These are phyloP conservation scores for Citrus inodora DNA, from an alignment of 345 rosid genomes.

Conservation along the genomic window DNA sequence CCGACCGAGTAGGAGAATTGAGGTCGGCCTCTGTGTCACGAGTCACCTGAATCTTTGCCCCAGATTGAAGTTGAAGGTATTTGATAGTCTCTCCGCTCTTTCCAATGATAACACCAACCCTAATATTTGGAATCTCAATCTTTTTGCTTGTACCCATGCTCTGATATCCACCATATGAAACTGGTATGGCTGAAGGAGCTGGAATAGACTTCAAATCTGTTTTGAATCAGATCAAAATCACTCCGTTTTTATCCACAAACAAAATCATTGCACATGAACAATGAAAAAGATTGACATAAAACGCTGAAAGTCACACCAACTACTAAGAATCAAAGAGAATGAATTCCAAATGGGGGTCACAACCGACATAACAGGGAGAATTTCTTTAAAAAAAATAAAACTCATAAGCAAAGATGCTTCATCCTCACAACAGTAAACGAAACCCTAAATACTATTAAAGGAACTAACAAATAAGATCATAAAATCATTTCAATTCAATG, in stretches of 20 bases:
- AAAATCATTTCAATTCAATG: neutral
- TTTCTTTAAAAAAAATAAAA: neutral
- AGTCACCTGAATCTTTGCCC: constrained; percentile 97
- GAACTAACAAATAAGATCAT: neutral
- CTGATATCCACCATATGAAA: constrained; percentile 67
- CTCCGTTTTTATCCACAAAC: neutral
- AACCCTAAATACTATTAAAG: neutral
- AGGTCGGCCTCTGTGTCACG: constrained; percentile 95
- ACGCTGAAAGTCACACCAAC: neutral
- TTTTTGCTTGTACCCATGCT: constrained; percentile 63
- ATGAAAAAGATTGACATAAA: neutral
- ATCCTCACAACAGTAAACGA: neutral
- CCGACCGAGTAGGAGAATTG: constrained; percentile 56
- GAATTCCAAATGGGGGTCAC: neutral
- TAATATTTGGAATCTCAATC: constrained; percentile 85
- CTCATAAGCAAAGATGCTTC: neutral
- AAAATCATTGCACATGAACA: neutral
- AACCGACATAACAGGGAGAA: neutral
- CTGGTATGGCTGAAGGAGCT: constrained; percentile 57
- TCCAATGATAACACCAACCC: constrained; percentile 98
- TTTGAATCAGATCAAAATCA: constrained; percentile 7
- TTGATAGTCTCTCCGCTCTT: constrained; percentile 97
- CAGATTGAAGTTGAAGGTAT: constrained; percentile 88
- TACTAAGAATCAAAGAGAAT: neutral
- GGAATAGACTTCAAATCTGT: constrained; percentile 56